phyloP scores from a whole-genome alignment of 306 rosid species.

The Echinosophora koreensis region DNA sequence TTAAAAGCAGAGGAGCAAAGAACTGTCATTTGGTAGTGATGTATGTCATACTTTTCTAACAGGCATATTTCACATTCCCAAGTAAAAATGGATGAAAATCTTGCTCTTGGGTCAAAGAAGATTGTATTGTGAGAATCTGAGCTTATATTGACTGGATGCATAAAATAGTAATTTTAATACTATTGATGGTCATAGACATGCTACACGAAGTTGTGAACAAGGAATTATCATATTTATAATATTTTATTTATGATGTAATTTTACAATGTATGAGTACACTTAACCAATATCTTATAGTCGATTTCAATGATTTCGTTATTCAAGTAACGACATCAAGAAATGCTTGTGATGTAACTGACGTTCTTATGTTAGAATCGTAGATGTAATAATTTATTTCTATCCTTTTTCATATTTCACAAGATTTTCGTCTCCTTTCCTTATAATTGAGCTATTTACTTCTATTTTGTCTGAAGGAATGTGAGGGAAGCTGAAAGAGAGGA shows the following conservation, averaged over 20 bases:
- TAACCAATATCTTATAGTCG: conserved; percentile 5
- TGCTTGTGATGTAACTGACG: conserved; percentile 2
- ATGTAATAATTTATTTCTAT: background rate
- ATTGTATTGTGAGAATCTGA: conserved; percentile 13
- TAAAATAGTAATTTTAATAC: conserved; percentile 3
- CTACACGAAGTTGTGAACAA: background rate
- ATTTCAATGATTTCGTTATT: background rate
- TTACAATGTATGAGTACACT: background rate
- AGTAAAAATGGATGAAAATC: background rate
- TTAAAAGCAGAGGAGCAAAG: background rate
- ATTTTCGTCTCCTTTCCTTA: background rate
- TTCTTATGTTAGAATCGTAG: background rate
- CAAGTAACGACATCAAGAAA: conserved; percentile 6
- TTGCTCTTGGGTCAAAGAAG: background rate
- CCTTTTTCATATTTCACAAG: background rate
- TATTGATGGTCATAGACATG: background rate
- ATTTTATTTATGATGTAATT: conserved; percentile 26
- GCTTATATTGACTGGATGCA: conserved; percentile 10
- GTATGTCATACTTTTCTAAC: background rate
- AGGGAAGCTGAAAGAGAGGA: conserved; percentile 70
- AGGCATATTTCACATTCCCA: background rate
- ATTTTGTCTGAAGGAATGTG: conserved; percentile 67
- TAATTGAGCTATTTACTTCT: conserved; percentile 39
- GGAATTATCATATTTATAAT: conserved; percentile 29
- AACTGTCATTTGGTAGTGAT: background rate